phyloP scores from a whole-genome alignment of 148 eudicot genomes.

The Bassia scoparia region DNA sequence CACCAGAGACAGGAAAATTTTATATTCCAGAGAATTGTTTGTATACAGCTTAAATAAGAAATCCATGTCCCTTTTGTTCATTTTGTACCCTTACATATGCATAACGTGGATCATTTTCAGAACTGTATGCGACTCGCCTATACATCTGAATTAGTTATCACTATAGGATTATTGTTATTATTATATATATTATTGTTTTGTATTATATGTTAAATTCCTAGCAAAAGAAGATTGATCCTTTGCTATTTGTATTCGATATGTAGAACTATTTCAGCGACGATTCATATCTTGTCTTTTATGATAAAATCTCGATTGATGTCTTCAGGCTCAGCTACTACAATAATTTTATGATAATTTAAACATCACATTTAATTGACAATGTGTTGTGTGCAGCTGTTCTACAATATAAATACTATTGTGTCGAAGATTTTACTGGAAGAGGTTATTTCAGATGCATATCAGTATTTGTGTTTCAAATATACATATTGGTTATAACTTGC shows the following conservation, averaged over 20 bases:
- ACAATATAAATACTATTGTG: constrained; percentile 73
- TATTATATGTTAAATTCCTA: neutral
- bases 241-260: too few species aligned
- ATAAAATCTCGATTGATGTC: neutral
- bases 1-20: neutral
- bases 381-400: constrained; percentile 60
- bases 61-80: neutral
- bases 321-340: neutral
- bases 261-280: neutral
- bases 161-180: neutral
- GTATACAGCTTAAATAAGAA: neutral
- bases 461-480: neutral
- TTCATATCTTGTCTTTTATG: neutral
- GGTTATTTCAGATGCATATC: constrained; percentile 39
- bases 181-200: neutral
- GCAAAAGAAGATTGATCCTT: neutral
- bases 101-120: neutral
- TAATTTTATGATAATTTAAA: neutral
- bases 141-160: neutral
- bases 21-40: too few species aligned
- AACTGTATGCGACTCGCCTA: neutral
- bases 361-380: constrained; percentile 8
- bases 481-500: neutral
- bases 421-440: constrained; percentile 88
- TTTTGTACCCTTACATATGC: neutral